These are phyloP conservation scores for Coffea humblotiana DNA, from an alignment of 305 asterid species.

Conservation along the genomic window DNA sequence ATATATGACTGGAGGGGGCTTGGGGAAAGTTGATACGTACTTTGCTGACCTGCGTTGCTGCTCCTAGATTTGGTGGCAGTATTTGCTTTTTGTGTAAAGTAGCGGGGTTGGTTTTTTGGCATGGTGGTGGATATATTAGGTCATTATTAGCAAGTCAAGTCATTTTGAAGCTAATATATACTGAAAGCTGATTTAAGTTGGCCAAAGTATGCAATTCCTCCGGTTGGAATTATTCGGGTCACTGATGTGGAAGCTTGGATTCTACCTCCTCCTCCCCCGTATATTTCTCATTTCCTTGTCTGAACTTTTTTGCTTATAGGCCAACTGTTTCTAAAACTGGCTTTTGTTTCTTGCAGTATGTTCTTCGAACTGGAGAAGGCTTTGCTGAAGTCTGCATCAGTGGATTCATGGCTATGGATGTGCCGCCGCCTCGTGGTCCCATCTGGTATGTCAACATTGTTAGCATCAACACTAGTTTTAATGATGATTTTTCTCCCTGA, in stretches of 20 bases:
- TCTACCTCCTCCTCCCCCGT: background rate
- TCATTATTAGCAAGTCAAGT: background rate
- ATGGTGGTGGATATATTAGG: background rate
- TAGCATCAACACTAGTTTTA: background rate
- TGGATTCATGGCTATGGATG: conserved; percentile 49
- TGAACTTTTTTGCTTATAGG: background rate
- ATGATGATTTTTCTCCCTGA: background rate
- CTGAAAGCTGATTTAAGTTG: background rate
- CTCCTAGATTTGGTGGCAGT: background rate
- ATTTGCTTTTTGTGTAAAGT: too few relatives aligned
- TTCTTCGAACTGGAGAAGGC: conserved; percentile 45
- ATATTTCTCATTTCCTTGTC: background rate
- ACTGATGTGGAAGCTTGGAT: background rate
- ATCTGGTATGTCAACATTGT: conserved; percentile 35
- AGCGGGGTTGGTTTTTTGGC: background rate
- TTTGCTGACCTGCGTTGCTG: background rate
- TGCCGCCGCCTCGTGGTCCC: conserved; percentile 55
- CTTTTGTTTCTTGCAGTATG: conserved; percentile 34
- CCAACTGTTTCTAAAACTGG: background rate
- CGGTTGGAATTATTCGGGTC: background rate
- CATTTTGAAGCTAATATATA: background rate
- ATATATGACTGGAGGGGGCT: background rate
- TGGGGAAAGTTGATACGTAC: background rate
- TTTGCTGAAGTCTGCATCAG: conserved; percentile 41
- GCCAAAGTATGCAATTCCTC: background rate